Percentiles rank a stretch among this genome's conserved stretches.
Conservation (phyloP, 2,329 filamentous ascomycete species). For the Scedosporium minutisporum region DNA sequence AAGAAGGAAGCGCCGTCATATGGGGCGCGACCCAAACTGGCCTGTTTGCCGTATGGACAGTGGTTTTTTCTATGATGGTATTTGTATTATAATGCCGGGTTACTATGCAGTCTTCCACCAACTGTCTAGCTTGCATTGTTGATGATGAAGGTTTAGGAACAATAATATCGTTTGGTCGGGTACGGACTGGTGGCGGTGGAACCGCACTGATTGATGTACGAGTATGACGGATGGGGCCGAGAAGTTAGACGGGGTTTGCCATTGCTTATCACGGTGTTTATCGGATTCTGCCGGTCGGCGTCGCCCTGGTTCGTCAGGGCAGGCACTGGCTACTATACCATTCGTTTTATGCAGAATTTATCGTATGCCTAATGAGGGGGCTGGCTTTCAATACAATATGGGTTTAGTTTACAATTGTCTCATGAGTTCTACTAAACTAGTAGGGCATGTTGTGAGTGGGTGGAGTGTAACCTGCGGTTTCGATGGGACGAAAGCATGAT, state of each 20-base stretch:
- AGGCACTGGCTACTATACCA: not conserved
- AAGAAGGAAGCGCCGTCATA: not conserved
- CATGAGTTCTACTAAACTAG: not conserved
- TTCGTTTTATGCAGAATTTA: not conserved
- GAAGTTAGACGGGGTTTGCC: not conserved
- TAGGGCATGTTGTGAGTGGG: not conserved
- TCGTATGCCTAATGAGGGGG: not conserved
- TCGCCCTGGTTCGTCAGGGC: not conserved
- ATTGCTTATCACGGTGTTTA: not conserved
- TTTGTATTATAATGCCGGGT: not conserved
- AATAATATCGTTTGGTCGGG: not conserved
- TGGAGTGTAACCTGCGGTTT: not conserved
- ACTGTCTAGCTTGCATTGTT: not conserved
- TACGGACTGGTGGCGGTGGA: no score
- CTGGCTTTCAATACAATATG: not conserved
- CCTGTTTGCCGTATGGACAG: not conserved
- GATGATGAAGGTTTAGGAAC: not conserved
- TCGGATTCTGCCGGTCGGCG: not conserved
- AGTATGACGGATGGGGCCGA: not conserved
- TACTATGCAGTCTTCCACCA: no score
- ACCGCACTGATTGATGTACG: no score
- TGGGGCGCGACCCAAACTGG: not conserved
- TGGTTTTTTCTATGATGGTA: not conserved
- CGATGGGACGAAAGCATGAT: not conserved
- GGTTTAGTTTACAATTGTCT: not conserved